Conservation (phyloP, 2,329 filamentous ascomycete species). For the Alternaria atra region DNA sequence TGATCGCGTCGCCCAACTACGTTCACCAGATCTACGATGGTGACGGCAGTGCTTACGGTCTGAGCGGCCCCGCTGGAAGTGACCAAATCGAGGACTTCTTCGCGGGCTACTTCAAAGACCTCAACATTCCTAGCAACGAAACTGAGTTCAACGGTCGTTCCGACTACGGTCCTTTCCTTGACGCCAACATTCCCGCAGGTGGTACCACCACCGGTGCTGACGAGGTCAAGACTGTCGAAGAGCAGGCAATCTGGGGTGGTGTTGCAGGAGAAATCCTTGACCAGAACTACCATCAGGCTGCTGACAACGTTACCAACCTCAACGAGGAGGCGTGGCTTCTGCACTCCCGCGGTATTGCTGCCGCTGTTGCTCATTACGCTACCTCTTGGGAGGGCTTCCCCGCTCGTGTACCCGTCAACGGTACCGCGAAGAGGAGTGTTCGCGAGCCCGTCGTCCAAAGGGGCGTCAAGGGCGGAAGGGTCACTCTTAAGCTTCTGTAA, state of each 20-base stretch:
- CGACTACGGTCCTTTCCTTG: constrained; percentile 51
- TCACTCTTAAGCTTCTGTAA: background rate
- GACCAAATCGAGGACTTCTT: constrained; percentile 46
- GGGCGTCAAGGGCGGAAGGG: background rate
- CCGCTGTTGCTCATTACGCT: constrained; percentile 46
- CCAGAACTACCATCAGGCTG: constrained; percentile 42
- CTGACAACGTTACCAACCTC: constrained; percentile 50
- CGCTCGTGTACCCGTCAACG: constrained; percentile 18
- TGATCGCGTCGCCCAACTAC: constrained; percentile 52
- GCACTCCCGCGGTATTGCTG: constrained; percentile 47
- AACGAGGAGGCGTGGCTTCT: constrained; percentile 39
- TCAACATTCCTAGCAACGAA: constrained; percentile 40
- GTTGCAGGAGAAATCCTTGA: constrained; percentile 29
- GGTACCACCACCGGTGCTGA: constrained; percentile 52
- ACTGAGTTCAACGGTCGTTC: constrained; percentile 51
- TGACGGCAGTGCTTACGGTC: constrained; percentile 45
- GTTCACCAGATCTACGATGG: constrained; percentile 50
- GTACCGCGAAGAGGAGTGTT: constrained; percentile 14
- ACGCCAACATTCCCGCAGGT: constrained; percentile 46
- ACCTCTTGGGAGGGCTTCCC: constrained; percentile 40
- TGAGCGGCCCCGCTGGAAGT: constrained; percentile 44
- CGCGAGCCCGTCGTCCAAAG: background rate
- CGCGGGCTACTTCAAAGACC: constrained; percentile 41
- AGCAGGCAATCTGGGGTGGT: constrained; percentile 48
- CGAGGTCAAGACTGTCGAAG: constrained; percentile 49